phyloP scores from a whole-genome alignment of 345 rosid species.

The Acer campestre region DNA sequence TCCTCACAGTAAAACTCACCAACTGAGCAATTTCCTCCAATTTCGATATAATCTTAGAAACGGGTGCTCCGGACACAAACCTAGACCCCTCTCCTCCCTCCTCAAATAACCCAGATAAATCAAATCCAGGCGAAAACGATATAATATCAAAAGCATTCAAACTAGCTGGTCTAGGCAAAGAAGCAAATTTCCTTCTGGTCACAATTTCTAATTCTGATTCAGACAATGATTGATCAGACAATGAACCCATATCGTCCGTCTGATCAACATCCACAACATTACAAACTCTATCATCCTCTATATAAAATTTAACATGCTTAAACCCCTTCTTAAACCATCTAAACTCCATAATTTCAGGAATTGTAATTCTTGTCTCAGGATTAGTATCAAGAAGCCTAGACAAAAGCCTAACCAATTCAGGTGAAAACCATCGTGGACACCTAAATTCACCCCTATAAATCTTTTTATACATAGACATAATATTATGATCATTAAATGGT shows the following conservation, averaged over 20 bases:
- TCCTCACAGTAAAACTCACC: slow-evolving; percentile 75
- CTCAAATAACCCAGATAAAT: slow-evolving; percentile 68
- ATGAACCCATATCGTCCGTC: slow-evolving; percentile 34
- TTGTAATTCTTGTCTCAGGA: slow-evolving; percentile 68
- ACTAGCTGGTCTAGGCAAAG: slow-evolving; percentile 61
- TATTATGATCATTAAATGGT: slow-evolving; percentile 81
- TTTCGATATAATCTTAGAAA: slow-evolving; percentile 59
- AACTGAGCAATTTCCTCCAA: slow-evolving; percentile 71
- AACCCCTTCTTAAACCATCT: slow-evolving; percentile 81
- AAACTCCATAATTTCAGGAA: slow-evolving; percentile 69
- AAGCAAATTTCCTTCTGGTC: slow-evolving; percentile 24
- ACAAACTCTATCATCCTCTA: slow-evolving; percentile 52
- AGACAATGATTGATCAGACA: slow-evolving; percentile 47
- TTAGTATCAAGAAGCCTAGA: slow-evolving; percentile 72
- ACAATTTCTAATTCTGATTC: slow-evolving; percentile 53
- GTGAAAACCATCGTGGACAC: slow-evolving; percentile 77
- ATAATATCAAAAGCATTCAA: slow-evolving; percentile 74
- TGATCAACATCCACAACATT: slow-evolving; percentile 40
- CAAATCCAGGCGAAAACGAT: slow-evolving; percentile 75
- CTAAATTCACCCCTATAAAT: slow-evolving; percentile 74
- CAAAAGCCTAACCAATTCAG: slow-evolving; percentile 56
- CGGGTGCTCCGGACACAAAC: slow-evolving; percentile 64
- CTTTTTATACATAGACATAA: slow-evolving; percentile 78
- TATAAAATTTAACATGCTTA: slow-evolving; percentile 62
- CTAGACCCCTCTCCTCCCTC: slow-evolving; percentile 68